Conservation (phyloP, 2,329 filamentous ascomycete genomes). For the Diaporthe batatas region DNA sequence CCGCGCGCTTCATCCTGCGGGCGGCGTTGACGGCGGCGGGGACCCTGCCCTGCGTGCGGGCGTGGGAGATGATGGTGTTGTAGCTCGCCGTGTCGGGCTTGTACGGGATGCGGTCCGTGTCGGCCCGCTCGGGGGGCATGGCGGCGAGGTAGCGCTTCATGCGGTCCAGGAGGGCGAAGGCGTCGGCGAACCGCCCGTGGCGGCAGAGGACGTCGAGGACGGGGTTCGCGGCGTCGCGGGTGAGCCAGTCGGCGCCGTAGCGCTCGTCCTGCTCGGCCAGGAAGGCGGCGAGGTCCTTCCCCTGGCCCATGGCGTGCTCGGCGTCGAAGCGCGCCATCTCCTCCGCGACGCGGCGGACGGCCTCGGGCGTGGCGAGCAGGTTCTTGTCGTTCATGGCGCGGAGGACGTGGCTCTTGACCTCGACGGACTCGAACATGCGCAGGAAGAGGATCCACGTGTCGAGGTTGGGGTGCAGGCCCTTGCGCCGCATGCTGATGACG, state of each 20-base stretch:
- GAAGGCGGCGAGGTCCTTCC: constrained; percentile 54
- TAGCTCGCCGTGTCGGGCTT: constrained; percentile 51
- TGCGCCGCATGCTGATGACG: constrained; percentile 57
- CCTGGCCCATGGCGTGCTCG: constrained; percentile 55
- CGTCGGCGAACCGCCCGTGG: constrained; percentile 52
- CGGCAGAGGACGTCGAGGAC: constrained; percentile 59
- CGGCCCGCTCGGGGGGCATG: neutral
- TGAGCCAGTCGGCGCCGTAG: constrained; percentile 63
- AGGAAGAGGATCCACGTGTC: constrained; percentile 64
- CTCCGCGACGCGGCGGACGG: constrained; percentile 55
- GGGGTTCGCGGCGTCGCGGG: constrained; percentile 51
- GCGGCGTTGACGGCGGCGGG: constrained; percentile 45
- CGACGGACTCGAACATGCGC: constrained; percentile 69
- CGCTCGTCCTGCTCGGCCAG: constrained; percentile 55
- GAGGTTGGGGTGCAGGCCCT: constrained; percentile 57
- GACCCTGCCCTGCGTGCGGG: constrained; percentile 45
- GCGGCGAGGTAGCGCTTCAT: constrained; percentile 46
- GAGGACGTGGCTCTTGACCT: constrained; percentile 62
- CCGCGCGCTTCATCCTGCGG: constrained; percentile 45
- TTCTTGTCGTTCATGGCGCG: constrained; percentile 61
- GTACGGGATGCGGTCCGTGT: constrained; percentile 32
- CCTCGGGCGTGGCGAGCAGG: constrained; percentile 55
- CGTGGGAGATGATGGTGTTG: constrained; percentile 51
- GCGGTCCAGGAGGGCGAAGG: constrained; percentile 50
- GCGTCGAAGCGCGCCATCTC: constrained; percentile 60